Conservation (phyloP, 495 filamentous ascomycete genomes). For the Lophiotrema nucula region DNA sequence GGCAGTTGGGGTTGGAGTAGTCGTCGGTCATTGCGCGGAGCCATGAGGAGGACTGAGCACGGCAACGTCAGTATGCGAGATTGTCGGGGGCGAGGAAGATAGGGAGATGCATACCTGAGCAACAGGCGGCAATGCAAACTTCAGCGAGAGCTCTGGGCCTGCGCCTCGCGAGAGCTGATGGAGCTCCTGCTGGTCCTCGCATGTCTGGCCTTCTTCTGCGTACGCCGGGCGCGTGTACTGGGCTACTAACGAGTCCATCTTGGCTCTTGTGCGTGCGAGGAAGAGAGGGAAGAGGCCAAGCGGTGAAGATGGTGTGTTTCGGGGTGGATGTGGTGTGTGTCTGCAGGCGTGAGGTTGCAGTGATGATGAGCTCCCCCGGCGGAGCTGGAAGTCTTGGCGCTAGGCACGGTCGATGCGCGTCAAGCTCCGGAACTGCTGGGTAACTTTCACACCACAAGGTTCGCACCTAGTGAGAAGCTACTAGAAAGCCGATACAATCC, state of each 20-base stretch:
- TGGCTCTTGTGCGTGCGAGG: background rate
- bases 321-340: background rate
- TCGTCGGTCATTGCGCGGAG: slow-evolving; percentile 97
- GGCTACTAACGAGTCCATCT: slow-evolving; percentile 90
- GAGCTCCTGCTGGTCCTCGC: slow-evolving; percentile 75
- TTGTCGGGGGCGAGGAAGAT: background rate
- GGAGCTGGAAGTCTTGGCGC: background rate
- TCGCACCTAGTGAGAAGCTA: background rate
- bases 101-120: slow-evolving; percentile 63
- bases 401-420: slow-evolving; percentile 12
- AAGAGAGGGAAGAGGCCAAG: background rate
- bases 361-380: background rate
- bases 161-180: slow-evolving; percentile 47
- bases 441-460: background rate
- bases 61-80: slow-evolving; percentile 5
- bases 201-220: slow-evolving; percentile 66
- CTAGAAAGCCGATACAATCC: background rate
- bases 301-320: background rate
- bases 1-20: slow-evolving; percentile 90
- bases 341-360: slow-evolving; percentile 1
- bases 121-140: slow-evolving; percentile 92
- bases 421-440: slow-evolving; percentile 8
- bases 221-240: slow-evolving; percentile 77
- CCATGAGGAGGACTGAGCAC: slow-evolving; percentile 72
- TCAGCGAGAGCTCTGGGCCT: slow-evolving; percentile 72